These are phyloP conservation scores for Mycena venus DNA, from an alignment of 768 basidiomycete genomes.

Conservation along the genomic window DNA sequence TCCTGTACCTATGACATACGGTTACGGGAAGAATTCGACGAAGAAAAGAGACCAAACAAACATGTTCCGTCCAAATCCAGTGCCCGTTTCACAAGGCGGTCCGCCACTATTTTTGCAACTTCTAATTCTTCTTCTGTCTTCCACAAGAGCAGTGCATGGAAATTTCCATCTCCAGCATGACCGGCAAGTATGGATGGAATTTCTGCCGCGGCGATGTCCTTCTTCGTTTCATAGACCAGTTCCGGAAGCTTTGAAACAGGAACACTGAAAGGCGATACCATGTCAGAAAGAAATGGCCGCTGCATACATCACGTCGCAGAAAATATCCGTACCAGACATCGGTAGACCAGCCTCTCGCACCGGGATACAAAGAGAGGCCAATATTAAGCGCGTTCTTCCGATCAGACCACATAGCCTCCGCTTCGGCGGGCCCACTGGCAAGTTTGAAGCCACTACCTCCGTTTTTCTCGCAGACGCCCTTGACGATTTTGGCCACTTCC, in stretches of 20 bases:
- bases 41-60: slow-evolving; percentile 42
- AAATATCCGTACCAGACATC: slow-evolving; percentile 74
- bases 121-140: slow-evolving; percentile 66
- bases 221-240: slow-evolving; percentile 76
- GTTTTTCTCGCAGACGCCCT: slow-evolving; percentile 70
- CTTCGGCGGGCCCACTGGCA: slow-evolving; percentile 74
- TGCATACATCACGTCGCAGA: neutral
- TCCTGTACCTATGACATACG: slow-evolving; percentile 66
- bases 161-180: slow-evolving; percentile 80
- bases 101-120: slow-evolving; percentile 59
- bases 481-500: slow-evolving; percentile 72
- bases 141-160: slow-evolving; percentile 68
- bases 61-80: slow-evolving; percentile 82
- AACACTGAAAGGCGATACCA: slow-evolving; percentile 50
- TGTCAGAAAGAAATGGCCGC: neutral
- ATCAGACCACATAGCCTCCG: slow-evolving; percentile 79
- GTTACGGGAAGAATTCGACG: neutral
- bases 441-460: slow-evolving; percentile 78
- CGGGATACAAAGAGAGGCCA: slow-evolving; percentile 68
- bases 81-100: slow-evolving; percentile 75
- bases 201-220: slow-evolving; percentile 71
- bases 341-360: slow-evolving; percentile 74
- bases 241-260: slow-evolving; percentile 76
- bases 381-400: slow-evolving; percentile 76
- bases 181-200: slow-evolving; percentile 78